Base-by-base conservation (phyloP, 106 monocot genomes). In the Phalaenopsis aphrodite region DNA sequence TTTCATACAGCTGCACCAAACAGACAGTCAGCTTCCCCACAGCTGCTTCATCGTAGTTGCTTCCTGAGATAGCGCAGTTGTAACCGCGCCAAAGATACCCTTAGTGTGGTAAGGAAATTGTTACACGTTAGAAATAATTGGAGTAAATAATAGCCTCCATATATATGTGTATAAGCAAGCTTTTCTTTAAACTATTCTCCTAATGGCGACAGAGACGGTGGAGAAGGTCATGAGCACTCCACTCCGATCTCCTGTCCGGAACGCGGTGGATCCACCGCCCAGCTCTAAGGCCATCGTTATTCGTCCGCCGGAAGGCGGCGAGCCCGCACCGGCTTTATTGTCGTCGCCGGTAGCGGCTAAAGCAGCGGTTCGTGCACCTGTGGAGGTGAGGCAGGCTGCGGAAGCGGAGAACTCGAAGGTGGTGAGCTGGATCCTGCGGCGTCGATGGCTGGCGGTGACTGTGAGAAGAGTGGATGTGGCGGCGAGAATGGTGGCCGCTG, bases 401-500 rank as follows among this genome's bases (percentile, higher is more conserved):
- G 24, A 49, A 18, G 8, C 49, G 2, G 76, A 76, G 24, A 52
- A 76, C 49, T 79, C 81, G n/a, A 46, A 74, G 52, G 81, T 41
- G 21, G 82, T 87, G 17, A 48, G 72, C 8, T 74, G 81, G 68
- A 88, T 85, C 75, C 42, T 85, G 82, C 52, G 30, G 80, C 55
- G 83, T 16, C 45, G 41, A 8, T 78, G 77, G 52, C 23, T 56
- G 55, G 58, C 71, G 66, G 75, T 9, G 58, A 55, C 79, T 38
- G 48, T 81, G 37, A 37, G 46, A 71, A 71, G 69, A 57, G 72
- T 76, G 4, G 61, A 76, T 64, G 39, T 93, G 52, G 90, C 56
- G 23, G 84, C 72, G 5, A 76, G 92, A 79, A 77, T 77, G 30
- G 66, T 80, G 7, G 87, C 86, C 14, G 79, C 84, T 68, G 81